Evolutionary conservation across 2,329 filamentous ascomycete genomes (phyloP).

Genomic region (Paraphaeosphaeria sporulosa): DNA sequence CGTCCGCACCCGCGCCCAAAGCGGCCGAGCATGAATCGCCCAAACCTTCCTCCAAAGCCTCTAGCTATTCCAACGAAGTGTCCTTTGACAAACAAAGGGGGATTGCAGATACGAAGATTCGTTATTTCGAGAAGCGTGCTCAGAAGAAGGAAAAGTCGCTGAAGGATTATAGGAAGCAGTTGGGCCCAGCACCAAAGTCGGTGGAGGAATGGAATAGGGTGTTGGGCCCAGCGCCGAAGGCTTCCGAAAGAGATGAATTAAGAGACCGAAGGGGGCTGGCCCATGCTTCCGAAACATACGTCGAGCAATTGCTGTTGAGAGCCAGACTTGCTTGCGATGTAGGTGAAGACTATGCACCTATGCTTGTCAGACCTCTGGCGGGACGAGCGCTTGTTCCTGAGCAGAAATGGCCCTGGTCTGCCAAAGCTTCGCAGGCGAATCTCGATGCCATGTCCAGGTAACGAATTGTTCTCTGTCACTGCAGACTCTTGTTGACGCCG

Average conservation of each 20-base stretch:
- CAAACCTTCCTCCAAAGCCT: not conserved
- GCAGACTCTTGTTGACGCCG: not conserved
- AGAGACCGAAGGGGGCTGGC: not conserved
- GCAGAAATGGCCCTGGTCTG: slow-evolving; percentile 29
- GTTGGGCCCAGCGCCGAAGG: too few relatives aligned
- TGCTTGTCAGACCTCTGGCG: slow-evolving; percentile 24
- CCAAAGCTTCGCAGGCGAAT: slow-evolving; percentile 4
- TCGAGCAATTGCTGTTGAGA: slow-evolving; percentile 16
- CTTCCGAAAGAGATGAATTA: not conserved
- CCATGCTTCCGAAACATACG: not conserved
- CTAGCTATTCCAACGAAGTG: not conserved
- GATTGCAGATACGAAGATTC: not conserved
- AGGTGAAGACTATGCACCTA: slow-evolving; percentile 26
- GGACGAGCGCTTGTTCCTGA: slow-evolving; percentile 13
- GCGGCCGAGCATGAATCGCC: not conserved
- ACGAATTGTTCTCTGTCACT: slow-evolving; percentile 15
- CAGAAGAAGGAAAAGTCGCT: not conserved
- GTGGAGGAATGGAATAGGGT: not conserved
- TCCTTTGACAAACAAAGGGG: not conserved
- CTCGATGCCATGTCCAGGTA: slow-evolving; percentile 12
- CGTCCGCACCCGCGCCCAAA: slow-evolving; percentile 22
- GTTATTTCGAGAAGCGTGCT: not conserved
- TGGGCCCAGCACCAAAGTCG: too few relatives aligned
- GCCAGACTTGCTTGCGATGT: slow-evolving; percentile 21
- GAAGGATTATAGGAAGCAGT: not conserved